Base-by-base conservation (phyloP, 768 basidiomycete genomes). In the Ephemerocybe angulata region DNA sequence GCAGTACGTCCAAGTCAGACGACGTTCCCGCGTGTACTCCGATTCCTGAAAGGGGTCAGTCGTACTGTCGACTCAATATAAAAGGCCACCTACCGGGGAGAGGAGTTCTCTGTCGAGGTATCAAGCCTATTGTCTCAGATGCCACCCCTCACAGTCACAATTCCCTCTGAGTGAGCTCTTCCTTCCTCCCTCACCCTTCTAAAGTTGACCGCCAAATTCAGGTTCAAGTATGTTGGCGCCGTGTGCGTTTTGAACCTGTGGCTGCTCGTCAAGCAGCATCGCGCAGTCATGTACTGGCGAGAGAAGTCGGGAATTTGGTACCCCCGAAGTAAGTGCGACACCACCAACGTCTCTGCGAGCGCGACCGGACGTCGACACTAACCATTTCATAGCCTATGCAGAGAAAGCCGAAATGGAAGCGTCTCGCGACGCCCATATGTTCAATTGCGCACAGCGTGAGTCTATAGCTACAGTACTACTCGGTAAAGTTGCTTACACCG, bases 391-490 rank as follows among this genome's bases (percentile, higher is more conserved):
- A 50, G 31, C 81, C 46, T 90, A 90, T 58, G 89, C 88, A 3
- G 86, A 88, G 33, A 81, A 84, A 63, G 74, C 77, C 3, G 76
- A 88, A 58, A 79, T 67, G 17, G 81, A 76, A 21, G 72, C 72
- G 0, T 82, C 74, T 15, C 65, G 62, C 24, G 78, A 76, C 38
- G 88, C 87, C 0, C 53, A 72, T 50, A 58, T 76, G 52, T 90
- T 88, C 74, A 90, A 90, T 66, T 90, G 88, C 64, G 77, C 78
- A 30, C 87, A 90, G 62, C 84, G 87, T 85, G 57, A 54, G 79
- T 65, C 13, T 2, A 22, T 4, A 33, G 28, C n/a, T n/a, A 17
- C 21, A 19, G 38, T 41, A 7, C 38, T 41, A 8, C 17, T 19
- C 38, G 21, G 19, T 19, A 37, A 17, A 19, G 27, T 46, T 50